These are phyloP conservation scores for Suhomyces faveliae DNA, from an alignment of 805 yeast genomes.

Conservation along the genomic window DNA sequence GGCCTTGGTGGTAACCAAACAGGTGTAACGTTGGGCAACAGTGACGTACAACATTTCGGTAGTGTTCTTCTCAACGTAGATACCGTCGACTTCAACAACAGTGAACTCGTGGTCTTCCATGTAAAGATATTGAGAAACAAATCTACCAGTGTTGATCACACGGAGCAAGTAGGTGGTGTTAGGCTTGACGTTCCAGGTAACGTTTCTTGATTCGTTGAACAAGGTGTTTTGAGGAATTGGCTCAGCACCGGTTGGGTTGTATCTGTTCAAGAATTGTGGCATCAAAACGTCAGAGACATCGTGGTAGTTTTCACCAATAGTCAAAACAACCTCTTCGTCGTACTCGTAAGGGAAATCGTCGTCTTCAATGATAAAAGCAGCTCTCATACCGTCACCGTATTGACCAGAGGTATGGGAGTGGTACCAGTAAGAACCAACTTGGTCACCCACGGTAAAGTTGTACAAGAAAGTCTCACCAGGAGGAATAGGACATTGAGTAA, in stretches of 20 bases:
- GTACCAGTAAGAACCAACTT: slow-evolving; percentile 94
- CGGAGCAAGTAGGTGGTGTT: slow-evolving; percentile 81
- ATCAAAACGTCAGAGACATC: slow-evolving; percentile 50
- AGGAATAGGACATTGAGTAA: slow-evolving; percentile 91
- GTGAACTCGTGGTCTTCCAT: slow-evolving; percentile 86
- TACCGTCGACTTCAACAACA: slow-evolving; percentile 90
- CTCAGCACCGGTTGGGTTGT: slow-evolving; percentile 97
- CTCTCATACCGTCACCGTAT: slow-evolving; percentile 92
- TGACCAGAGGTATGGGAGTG: slow-evolving; percentile 91
- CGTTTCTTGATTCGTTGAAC: slow-evolving; percentile 76
- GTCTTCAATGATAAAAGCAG: slow-evolving; percentile 71
- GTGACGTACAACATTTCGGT: slow-evolving; percentile 76
- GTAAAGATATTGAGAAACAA: slow-evolving; percentile 84
- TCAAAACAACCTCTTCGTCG: slow-evolving; percentile 73
- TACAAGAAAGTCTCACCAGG: slow-evolving; percentile 72
- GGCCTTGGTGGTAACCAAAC: slow-evolving; percentile 71
- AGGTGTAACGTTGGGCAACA: slow-evolving; percentile 89
- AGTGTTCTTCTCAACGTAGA: slow-evolving; percentile 71
- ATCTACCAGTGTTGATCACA: slow-evolving; percentile 84
- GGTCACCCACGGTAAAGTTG: slow-evolving; percentile 83
- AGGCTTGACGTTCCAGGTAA: slow-evolving; percentile 79
- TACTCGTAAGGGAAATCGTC: slow-evolving; percentile 67
- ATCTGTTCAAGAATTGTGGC: slow-evolving; percentile 59
- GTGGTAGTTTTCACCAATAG: slow-evolving; percentile 90
- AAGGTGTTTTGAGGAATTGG: slow-evolving; percentile 86